Conservation (phyloP, 305 asterid genomes). For the Rubia tinctorum region DNA sequence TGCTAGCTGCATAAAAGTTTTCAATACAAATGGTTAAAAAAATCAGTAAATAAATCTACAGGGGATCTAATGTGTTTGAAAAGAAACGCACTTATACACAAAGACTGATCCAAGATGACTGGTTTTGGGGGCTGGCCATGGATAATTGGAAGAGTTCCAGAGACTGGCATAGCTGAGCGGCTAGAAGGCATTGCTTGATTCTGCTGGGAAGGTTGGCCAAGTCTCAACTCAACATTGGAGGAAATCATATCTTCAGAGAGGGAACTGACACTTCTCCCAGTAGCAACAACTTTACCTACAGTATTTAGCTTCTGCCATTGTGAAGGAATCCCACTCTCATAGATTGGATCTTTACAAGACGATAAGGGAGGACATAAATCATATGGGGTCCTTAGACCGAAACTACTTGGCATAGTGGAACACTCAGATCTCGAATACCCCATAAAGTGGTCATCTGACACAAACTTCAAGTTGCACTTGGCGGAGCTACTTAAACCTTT, state of each 20-base stretch:
- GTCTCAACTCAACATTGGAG: slow-evolving; percentile 53
- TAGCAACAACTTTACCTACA: slow-evolving; percentile 26
- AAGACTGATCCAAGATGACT: slow-evolving; percentile 33
- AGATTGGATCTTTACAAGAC: slow-evolving; percentile 23
- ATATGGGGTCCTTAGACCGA: slow-evolving; percentile 26
- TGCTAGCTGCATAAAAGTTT: slow-evolving; percentile 33
- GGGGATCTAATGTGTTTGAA: slow-evolving; percentile 8
- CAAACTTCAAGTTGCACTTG: slow-evolving; percentile 23
- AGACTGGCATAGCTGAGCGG: slow-evolving; percentile 26
- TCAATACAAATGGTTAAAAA: slow-evolving; percentile 17
- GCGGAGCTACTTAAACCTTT: slow-evolving; percentile 24
- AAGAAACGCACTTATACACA: slow-evolving; percentile 20
- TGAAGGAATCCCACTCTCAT: slow-evolving; percentile 27
- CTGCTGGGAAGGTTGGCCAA: slow-evolving; percentile 49
- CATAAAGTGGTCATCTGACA: slow-evolving; percentile 25
- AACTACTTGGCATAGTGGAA: slow-evolving; percentile 26
- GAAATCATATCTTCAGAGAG: slow-evolving; percentile 31
- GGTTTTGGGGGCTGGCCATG: slow-evolving; percentile 25
- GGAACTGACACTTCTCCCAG: slow-evolving; percentile 20
- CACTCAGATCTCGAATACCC: slow-evolving; percentile 13
- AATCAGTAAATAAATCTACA: background rate
- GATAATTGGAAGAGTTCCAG: slow-evolving; percentile 27
- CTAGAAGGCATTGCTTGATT: slow-evolving; percentile 25
- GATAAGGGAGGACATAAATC: slow-evolving; percentile 31
- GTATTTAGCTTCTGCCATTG: slow-evolving; percentile 27